These are phyloP conservation scores for Cyclotella cryptica DNA, from an alignment of 108 stramenopile genomes.

Conservation along the genomic window DNA sequence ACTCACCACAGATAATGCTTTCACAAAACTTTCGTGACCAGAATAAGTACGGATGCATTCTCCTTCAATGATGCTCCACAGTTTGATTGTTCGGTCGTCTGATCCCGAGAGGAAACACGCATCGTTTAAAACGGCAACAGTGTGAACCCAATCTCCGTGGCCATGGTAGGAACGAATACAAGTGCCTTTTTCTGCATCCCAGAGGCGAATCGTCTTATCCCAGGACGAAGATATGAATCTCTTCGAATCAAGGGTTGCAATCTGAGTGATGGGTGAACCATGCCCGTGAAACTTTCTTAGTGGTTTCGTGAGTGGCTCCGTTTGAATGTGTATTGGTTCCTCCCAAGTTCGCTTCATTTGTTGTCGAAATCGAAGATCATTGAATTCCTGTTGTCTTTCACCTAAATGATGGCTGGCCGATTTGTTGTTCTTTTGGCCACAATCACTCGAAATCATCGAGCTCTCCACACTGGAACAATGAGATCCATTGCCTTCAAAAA, in stretches of 20 bases:
- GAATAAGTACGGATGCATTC: constrained; percentile 33
- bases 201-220: constrained; percentile 43
- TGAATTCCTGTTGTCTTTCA: background rate
- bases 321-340: background rate
- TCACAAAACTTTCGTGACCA: constrained; percentile 44
- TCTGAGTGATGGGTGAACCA: constrained; percentile 30
- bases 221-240: constrained; percentile 40
- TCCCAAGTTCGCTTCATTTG: background rate
- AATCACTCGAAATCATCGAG: background rate
- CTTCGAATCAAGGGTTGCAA: constrained; percentile 25
- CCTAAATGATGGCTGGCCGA: background rate
- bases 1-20: constrained; percentile 15
- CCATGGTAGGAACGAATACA: constrained; percentile 36
- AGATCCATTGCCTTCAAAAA: background rate
- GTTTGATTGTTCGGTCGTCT: constrained; percentile 34
- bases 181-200: constrained; percentile 32
- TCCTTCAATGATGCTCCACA: constrained; percentile 34
- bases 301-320: constrained; percentile 18
- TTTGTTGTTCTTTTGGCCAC: background rate
- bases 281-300: constrained; percentile 39
- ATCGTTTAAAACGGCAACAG: constrained; percentile 14
- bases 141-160: constrained; percentile 42
- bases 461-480: background rate
- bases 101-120: constrained; percentile 33
- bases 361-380: background rate